Evolutionary conservation across 768 basidiomycete genomes (phyloP), one percentile per base, ranked within the genome.

Genomic region (Calocybe cyanea): DNA sequence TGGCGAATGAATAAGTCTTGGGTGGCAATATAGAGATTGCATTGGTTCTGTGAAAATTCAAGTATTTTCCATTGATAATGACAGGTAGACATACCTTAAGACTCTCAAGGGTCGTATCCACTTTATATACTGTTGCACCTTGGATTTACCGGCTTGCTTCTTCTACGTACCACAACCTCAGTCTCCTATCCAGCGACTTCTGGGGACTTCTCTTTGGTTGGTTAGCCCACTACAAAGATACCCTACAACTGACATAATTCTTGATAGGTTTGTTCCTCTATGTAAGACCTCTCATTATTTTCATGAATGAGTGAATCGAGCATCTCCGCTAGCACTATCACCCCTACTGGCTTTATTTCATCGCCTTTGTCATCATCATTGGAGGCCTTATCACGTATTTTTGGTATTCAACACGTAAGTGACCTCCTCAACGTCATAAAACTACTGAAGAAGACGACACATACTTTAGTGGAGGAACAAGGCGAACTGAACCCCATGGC

Each of bases 331-430:
- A 92, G 89, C 84, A 90, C 53, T 92, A 79, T 68, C 63, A 68
- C 35, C 91, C 91, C 3, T 92, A 79, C 70, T 93, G 90, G 89
- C 75, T 93, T 13, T 92, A 93, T 72, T 93, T 93, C 66, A 68
- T 83, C 49, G 76, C 91, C 0, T 93, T 86, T 56, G 73, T 64
- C 1, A 70, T 92, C 11, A 80, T 91, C 49, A 61, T 92, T 35
- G 25, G 68, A 10, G 91, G 91, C 2, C 75, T 93, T 4, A 68
- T 93, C 56, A 76, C 83, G 30, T 93, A 92, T 66, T 92, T 92
- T 70, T 93, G 91, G 89, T 69, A 77, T 61, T 78, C 84, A 5
- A 83, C 83, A 28, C 90, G 89, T 91, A 68, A 57, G 89, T 75
- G 39, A 28, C 5, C 5, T 25, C 30, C 20, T 50, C 41, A 28